A percentile compares a stretch with the other conserved stretches of the same genome.
phyloP scores from a whole-genome alignment of 352 stramenopile species.

The Pythium rishiriense region DNA sequence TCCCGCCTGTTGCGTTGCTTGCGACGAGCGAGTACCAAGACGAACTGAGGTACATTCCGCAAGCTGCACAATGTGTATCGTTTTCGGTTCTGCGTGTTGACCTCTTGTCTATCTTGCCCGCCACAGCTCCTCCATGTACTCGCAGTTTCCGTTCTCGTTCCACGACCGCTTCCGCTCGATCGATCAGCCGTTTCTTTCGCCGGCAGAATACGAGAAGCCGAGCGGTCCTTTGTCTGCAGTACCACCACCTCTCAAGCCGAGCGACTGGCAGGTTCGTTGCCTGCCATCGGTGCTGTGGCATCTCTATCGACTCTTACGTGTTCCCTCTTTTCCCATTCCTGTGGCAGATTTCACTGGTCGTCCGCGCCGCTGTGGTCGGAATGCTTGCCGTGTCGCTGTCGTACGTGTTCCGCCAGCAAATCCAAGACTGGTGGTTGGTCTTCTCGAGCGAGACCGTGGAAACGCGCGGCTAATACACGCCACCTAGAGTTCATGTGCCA shows the following conservation, averaged over 20 bases:
- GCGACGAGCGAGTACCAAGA: constrained; percentile 6
- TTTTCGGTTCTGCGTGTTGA: neutral
- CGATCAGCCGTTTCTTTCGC: constrained; percentile 22
- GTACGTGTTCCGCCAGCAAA: constrained; percentile 22
- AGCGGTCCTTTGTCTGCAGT: neutral
- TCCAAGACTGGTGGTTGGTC: constrained; percentile 17
- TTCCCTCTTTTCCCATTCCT: neutral
- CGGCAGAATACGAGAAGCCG: constrained; percentile 19
- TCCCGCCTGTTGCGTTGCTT: constrained; percentile 42
- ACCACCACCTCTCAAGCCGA: neutral
- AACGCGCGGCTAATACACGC: neutral
- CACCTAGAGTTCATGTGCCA: neutral
- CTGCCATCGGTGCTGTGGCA: neutral
- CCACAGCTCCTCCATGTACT: constrained; percentile 25
- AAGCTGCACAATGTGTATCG: neutral
- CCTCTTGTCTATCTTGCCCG: neutral
- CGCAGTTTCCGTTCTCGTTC: constrained; percentile 30
- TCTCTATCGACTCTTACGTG: neutral
- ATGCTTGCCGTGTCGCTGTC: constrained; percentile 22
- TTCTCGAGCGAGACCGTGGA: neutral
- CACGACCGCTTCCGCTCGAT: constrained; percentile 25
- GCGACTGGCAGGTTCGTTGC: constrained; percentile 3
- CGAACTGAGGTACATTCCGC: constrained; percentile 16
- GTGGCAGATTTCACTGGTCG: constrained; percentile 4
- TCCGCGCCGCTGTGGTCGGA: constrained; percentile 16